Evolutionary conservation across 257 asterid species (phyloP).

Genomic region (Ophiorrhiza pumila): DNA sequence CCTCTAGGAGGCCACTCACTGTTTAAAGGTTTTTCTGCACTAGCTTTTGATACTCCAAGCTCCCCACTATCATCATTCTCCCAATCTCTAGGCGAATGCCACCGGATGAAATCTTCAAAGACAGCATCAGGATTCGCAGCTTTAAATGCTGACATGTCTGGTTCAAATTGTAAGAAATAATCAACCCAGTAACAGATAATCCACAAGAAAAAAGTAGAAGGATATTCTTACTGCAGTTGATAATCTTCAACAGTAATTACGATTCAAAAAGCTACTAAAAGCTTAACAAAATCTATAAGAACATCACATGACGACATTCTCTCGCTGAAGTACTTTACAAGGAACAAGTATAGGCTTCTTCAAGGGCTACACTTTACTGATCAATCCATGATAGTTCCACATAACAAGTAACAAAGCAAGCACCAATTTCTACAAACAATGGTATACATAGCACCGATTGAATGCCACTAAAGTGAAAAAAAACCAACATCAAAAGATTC

Average conservation of each 20-base stretch:
- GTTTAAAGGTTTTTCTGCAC: slow-evolving; percentile 20
- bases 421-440: neutral
- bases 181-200: neutral
- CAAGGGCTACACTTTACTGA: neutral
- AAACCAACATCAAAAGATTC: neutral
- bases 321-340: neutral
- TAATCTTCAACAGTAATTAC: neutral
- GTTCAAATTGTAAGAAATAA: slow-evolving; percentile 19
- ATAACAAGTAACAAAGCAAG: neutral
- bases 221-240: neutral
- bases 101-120: slow-evolving; percentile 93
- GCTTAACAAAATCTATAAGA: neutral
- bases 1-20: slow-evolving; percentile 89
- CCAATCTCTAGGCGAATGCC: slow-evolving; percentile 99
- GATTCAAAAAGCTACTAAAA: neutral
- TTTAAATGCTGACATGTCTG: slow-evolving; percentile 95
- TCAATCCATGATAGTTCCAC: neutral
- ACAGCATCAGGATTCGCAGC: slow-evolving; percentile 93
- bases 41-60: slow-evolving; percentile 35
- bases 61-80: slow-evolving; percentile 46
- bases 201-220: neutral
- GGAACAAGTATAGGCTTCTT: slow-evolving; percentile 14
- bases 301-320: neutral
- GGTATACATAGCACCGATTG: neutral
- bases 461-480: neutral